These are phyloP conservation scores for Golubevia pallescens DNA, from an alignment of 1,284 basidiomycete species.

Conservation along the genomic window DNA sequence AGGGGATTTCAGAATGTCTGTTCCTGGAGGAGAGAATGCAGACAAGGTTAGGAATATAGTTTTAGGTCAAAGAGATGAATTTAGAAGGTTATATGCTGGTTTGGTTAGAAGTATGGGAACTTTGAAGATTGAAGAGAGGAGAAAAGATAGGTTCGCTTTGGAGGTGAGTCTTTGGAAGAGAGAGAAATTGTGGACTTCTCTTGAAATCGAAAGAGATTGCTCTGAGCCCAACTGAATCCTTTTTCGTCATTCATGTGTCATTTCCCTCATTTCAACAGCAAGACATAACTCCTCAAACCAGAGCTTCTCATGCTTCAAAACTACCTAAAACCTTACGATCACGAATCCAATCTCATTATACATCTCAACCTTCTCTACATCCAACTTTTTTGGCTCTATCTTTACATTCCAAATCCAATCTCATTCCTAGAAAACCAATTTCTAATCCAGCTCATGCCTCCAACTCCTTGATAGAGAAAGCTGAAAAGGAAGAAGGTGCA, in stretches of 20 bases:
- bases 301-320: constrained; percentile 30
- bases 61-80: constrained; percentile 78
- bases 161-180: no score
- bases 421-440: no score
- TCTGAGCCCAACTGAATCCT: no score
- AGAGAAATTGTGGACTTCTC: no score
- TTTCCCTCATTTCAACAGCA: constrained; percentile 16
- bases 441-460: no score
- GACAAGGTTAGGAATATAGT: constrained; percentile 94
- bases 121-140: constrained; percentile 29
- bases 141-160: constrained; percentile 23
- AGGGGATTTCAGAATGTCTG: constrained; percentile 89
- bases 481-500: no score
- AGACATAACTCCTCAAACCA: constrained; percentile 28
- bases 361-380: constrained; percentile 27
- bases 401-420: no score
- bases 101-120: constrained; percentile 68
- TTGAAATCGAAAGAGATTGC: neutral
- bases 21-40: constrained; percentile 89
- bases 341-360: constrained; percentile 37
- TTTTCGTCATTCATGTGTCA: neutral
- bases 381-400: constrained; percentile 43
- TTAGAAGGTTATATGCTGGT: constrained; percentile 83
- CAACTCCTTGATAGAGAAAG: no score
- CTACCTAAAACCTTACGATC: neutral